phyloP scores from a whole-genome alignment of 164 flowering plant species.

The Buxus sempervirens region DNA sequence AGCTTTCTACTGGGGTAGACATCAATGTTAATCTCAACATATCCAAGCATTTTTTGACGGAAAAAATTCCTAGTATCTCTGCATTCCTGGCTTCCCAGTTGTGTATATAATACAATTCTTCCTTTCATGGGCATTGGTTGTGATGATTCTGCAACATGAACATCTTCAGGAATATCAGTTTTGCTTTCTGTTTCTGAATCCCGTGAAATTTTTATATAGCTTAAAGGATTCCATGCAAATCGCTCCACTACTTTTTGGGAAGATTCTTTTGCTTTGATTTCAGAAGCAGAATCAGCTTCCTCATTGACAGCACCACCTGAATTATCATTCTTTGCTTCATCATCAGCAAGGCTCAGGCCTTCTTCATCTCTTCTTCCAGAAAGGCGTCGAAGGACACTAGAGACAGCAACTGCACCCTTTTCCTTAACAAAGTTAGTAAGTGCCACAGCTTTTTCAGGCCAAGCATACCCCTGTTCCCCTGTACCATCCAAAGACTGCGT shows the following conservation, averaged over 20 bases:
- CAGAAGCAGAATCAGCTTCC: constrained; percentile 25
- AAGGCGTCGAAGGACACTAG: constrained; percentile 58
- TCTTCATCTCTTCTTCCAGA: constrained; percentile 58
- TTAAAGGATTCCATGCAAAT: constrained; percentile 69
- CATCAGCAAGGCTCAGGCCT: constrained; percentile 22
- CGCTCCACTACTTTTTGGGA: constrained; percentile 36
- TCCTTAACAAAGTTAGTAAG: constrained; percentile 58
- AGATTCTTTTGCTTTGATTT: constrained; percentile 31
- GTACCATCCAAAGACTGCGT: constrained; percentile 32
- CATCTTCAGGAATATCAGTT: constrained; percentile 31
- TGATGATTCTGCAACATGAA: constrained; percentile 15
- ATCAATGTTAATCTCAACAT: constrained; percentile 77
- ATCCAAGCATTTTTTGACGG: constrained; percentile 50
- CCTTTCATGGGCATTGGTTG: constrained; percentile 54
- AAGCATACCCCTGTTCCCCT: constrained; percentile 40
- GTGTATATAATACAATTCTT: constrained; percentile 64
- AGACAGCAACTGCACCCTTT: constrained; percentile 56
- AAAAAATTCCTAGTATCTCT: constrained; percentile 56
- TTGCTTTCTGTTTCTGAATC: constrained; percentile 38
- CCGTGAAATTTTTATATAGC: constrained; percentile 34
- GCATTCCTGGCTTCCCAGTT: constrained; percentile 61
- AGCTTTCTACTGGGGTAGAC: constrained; percentile 69
- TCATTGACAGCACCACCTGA: constrained; percentile 16
- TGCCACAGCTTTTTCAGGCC: constrained; percentile 71
- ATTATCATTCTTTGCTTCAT: constrained; percentile 19